Evolutionary conservation across 345 rosid species (phyloP), one percentile per base, ranked within the genome.

Genomic region (Cochlearia excelsa): DNA sequence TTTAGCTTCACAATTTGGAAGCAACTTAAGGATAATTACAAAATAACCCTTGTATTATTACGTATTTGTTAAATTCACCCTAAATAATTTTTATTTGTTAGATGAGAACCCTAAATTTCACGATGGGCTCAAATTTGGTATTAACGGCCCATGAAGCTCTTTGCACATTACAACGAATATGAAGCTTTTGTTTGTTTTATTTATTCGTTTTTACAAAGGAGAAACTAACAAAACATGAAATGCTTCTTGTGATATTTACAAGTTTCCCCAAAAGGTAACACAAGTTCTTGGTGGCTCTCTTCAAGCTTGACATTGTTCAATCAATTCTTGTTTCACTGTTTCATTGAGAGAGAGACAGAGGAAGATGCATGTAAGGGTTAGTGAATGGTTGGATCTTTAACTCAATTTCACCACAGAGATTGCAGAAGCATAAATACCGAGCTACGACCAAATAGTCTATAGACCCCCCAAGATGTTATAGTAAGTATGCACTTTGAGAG

Each of bases 291-390:
- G 27, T 59, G 26, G 53, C 2, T 37, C 2, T 37, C 40, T 61
- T 68, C 73, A 61, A 7, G 39, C 67, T n/a, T 68, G 61, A 54
- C 45, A 46, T 61, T 54, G 73, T 30, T 55, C 26, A 48, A 47
- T 34, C 1, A 1, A 51, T 26, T 54, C 56, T 53, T 60, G 73
- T 29, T 69, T 61, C 26, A 62, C 67, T 69, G 57, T 48, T 53
- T 54, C 7, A 59, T 16, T 16, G 26, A 67, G 4, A 43, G 33
- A 68, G 7, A 54, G 49, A 37, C 5, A 37, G 48, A 45, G 10
- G 10, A 67, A 51, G 47, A 58, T 51, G 37, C 29, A 60, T 0
- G 42, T 59, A 56, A 66, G 65, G 27, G 33, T 34, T 8, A 16
- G 23, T 16, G 23, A 16, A 16, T 16, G 23, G 23, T 16, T 55